Evolutionary conservation across 176 grass and related monocot species (phyloP), one percentile per base, ranked within the genome.

Genomic region (Aegilops sharonensis): DNA sequence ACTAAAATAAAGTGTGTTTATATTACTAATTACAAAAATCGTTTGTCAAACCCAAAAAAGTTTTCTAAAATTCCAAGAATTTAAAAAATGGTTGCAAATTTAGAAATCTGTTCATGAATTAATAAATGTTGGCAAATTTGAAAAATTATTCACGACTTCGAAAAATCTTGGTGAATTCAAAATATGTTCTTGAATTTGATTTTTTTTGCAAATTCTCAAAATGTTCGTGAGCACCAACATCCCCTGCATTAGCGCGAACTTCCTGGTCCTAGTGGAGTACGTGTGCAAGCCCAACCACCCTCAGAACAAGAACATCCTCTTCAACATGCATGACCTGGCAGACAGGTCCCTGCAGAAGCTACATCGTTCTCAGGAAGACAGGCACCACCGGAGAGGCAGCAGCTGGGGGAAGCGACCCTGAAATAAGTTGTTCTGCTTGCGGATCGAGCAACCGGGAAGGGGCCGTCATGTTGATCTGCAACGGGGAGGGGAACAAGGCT

Each of bases 251-350:
- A 88, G 87, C 1, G 84, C 93, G 39, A 93, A 98, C 85, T 98
- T 93, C 76, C 83, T 98, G 65, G 95, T 93, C 76, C 83, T 98
- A 60, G 95, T 98, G n/a, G 95, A 98, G 78, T 98, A 92, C 3
- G 80, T 94, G 27, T 95, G 95, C 78, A 98, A 95, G 83, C 93
- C 93, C 1, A 89, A 90, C 21, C 79, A 92, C 20, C 85, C 93
- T 24, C 78, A 95, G 24, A 77, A 70, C 70, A 95, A 91, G 84
- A 91, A 98, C 23, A 90, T 94, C 7, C 91, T 98, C 70, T 95
- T 90, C 74, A 87, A 91, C 60, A 92, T 89, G 75, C 86, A 98
- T 24, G 77, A 84, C 15, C 94, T 87, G 74, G 91, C 90, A 45
- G 86, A 95, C n/a, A 92, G 86, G 71, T 92, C 93, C 8, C 75